phyloP scores from a whole-genome alignment of 2,329 filamentous ascomycete species.

The Didymella arachidicola region DNA sequence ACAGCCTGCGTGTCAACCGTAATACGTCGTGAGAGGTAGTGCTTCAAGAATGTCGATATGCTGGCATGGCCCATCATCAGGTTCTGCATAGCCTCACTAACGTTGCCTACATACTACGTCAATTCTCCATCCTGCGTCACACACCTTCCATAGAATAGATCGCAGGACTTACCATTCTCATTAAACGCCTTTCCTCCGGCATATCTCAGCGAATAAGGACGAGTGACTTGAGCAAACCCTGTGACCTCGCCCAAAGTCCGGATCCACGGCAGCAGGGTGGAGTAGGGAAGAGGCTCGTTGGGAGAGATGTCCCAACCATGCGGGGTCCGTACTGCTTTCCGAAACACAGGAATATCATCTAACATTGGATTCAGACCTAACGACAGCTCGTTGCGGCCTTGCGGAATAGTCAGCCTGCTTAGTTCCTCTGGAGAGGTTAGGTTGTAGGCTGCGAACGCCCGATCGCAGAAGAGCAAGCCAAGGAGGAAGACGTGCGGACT shows the following conservation, averaged over 20 bases:
- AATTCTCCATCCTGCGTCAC: slow-evolving; percentile 3
- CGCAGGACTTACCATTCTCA: neutral
- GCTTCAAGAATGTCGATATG: no score
- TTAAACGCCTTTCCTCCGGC: slow-evolving; percentile 2
- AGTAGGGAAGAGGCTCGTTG: neutral
- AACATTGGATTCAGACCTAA: neutral
- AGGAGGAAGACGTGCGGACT: slow-evolving; percentile 44
- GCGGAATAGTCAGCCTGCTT: neutral
- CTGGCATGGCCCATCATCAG: no score
- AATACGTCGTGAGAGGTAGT: no score
- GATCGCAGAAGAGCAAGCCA: slow-evolving; percentile 44
- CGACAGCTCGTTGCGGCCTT: neutral
- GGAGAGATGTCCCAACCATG: neutral
- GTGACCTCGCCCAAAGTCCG: neutral
- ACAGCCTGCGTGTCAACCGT: no score
- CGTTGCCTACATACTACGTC: no score
- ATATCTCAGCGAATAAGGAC: neutral
- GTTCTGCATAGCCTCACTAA: no score
- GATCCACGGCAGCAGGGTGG: neutral
- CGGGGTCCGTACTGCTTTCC: neutral
- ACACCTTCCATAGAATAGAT: slow-evolving; percentile 3
- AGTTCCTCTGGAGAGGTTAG: neutral
- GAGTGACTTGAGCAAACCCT: neutral
- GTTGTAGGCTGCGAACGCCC: slow-evolving; percentile 39
- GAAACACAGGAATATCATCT: neutral